A percentile compares a stretch with the other conserved stretches of the same genome.
Evolutionary conservation across 345 rosid species (phyloP).

Genomic region (Trapa bicornis): DNA sequence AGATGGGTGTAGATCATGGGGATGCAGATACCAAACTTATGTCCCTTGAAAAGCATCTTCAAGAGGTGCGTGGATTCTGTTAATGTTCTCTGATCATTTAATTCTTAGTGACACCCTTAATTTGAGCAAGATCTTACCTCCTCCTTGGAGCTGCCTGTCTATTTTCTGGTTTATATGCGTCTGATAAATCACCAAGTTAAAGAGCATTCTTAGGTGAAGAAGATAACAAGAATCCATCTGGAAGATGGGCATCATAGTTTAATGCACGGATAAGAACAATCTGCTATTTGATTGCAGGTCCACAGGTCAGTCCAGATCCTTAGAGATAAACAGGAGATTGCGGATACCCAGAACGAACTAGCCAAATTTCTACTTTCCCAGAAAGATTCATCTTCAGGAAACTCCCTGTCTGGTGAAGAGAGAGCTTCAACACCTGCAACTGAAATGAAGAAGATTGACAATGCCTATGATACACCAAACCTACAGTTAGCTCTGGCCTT

Average conservation of each 20-base stretch:
- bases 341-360: conserved; percentile 83
- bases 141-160: neutral
- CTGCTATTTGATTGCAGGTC: conserved; percentile 39
- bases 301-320: conserved; percentile 95
- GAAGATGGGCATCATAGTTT: no score
- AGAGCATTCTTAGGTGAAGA: no score
- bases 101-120: no score
- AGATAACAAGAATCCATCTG: no score
- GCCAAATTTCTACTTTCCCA: conserved; percentile 84
- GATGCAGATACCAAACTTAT: conserved; percentile 80
- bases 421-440: conserved; percentile 45
- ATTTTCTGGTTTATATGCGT: neutral
- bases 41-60: conserved; percentile 83
- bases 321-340: conserved; percentile 96
- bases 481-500: conserved; percentile 88
- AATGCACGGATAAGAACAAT: no score
- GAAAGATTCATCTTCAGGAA: conserved; percentile 64
- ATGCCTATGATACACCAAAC: conserved; percentile 41
- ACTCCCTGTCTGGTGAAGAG: conserved; percentile 65
- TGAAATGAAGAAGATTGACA: conserved; percentile 50
- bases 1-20: conserved; percentile 48
- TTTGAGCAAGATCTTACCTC: neutral
- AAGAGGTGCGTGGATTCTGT: conserved; percentile 47
- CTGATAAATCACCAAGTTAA: neutral
- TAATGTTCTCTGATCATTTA: neutral